These are phyloP conservation scores for Paraurostyla sp. DNA, from an alignment of 73 alveolate genomes.

Conservation along the genomic window DNA sequence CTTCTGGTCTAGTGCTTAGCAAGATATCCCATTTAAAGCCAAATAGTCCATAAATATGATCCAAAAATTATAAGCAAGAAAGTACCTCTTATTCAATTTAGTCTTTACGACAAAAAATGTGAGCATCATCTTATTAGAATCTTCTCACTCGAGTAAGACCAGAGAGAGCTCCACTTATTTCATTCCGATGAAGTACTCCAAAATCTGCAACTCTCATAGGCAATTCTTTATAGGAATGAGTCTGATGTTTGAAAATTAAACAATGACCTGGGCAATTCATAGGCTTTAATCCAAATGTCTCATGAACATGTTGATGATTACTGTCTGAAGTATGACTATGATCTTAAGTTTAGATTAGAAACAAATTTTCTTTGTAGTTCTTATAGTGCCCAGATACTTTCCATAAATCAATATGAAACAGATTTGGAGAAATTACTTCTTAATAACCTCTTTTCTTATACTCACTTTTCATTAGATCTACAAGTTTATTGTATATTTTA, in stretches of 20 bases:
- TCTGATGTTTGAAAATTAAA: conserved; percentile 87
- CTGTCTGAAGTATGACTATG: conserved; percentile 83
- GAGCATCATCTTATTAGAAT: conserved; percentile 99
- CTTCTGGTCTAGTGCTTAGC: conserved; percentile 97
- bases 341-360: conserved; percentile 92
- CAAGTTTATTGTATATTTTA: conserved; percentile 94
- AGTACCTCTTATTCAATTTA: conserved; percentile 87
- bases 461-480: conserved; percentile 95
- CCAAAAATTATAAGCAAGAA: conserved; percentile 82
- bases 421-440: conserved; percentile 96
- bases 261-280: conserved; percentile 99
- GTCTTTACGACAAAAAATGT: conserved; percentile 87
- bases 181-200: conserved; percentile 99
- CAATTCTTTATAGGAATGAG: conserved; percentile 97
- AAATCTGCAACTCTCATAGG: conserved; percentile 99
- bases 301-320: conserved; percentile 67
- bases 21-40: conserved; percentile 93
- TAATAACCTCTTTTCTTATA: conserved; percentile 92
- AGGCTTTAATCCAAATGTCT: conserved; percentile 94
- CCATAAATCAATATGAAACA: conserved; percentile 91
- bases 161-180: conserved; percentile 98
- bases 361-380: conserved; percentile 93
- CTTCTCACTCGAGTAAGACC: conserved; percentile 99
- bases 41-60: conserved; percentile 86
- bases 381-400: conserved; percentile 96